Base-by-base conservation (phyloP, 75 land plant species). In the Azolla pinnata region DNA sequence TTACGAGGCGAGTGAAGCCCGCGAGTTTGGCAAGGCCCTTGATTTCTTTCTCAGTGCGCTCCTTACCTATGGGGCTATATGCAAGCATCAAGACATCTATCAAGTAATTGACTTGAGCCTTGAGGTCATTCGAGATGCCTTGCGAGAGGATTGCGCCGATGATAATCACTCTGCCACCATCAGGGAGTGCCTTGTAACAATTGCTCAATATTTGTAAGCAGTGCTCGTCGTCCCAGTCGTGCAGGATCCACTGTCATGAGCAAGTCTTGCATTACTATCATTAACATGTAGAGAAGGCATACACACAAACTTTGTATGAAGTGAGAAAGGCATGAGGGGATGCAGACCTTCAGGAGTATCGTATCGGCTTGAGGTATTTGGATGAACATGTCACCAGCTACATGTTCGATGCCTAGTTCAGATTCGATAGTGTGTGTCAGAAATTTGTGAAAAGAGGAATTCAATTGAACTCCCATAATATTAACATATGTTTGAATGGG, bases 81-180 rank as follows among this genome's bases (percentile, higher is more conserved):
- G 77, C 73, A 9, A 75, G 20, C 76, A 74, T 74, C 10, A 74
- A 5, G 18, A 74, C 24, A 33, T 75, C 77, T 9, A 68, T 60
- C 16, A 52, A 0, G 42, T 38, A 38, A 38, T 14, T 14, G 42
- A 38, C 10, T 7, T 16, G 20, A 26, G 9, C 53, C 17, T 16
- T 4, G 0, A 2, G 0, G 1, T 23, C 25, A 1, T n/a, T 38
- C 1, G 2, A 1, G 1, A 12, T 23, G 1, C 3, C 9, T 19
- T 31, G 1, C 16, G 32, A 1, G 1, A 10, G 24, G 28, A 23
- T 7, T 19, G 35, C 60, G 0, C 7, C 14, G 0, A 20, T 26
- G 7, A 20, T 16, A 5, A 58, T 4, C 35, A 59, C 32, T 12
- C 26, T 14, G 8, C 27, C 38, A 21, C 66, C 66, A 1, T 54